phyloP scores from a whole-genome alignment of 805 yeast genomes.

The Kurtzmaniella cleridarum region DNA sequence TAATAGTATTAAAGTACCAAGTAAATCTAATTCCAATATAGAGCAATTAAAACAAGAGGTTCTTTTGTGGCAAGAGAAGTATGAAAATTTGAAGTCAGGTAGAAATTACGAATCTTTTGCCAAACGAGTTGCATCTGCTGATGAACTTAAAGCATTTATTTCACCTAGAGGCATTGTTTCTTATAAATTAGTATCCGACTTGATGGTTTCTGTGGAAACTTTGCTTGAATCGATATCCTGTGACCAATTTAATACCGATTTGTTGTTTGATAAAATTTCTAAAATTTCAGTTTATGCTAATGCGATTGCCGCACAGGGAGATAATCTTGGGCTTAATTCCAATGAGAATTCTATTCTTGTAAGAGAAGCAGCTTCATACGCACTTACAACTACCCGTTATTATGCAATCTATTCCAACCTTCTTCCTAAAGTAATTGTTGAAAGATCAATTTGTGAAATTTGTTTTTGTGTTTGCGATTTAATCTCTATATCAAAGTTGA shows the following conservation, averaged over 20 bases:
- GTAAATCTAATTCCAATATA: slow-evolving; percentile 5
- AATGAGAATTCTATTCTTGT: slow-evolving; percentile 43
- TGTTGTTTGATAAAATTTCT: slow-evolving; percentile 49
- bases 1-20: slow-evolving; percentile 16
- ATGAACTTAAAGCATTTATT: slow-evolving; percentile 23
- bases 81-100: slow-evolving; percentile 42
- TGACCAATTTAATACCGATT: slow-evolving; percentile 24
- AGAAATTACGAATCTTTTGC: slow-evolving; percentile 16
- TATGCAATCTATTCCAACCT: slow-evolving; percentile 58
- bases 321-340: slow-evolving; percentile 16
- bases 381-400: slow-evolving; percentile 73
- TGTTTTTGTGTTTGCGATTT: slow-evolving; percentile 61
- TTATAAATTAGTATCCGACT: slow-evolving; percentile 34
- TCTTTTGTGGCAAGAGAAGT: slow-evolving; percentile 46
- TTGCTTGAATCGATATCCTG: slow-evolving; percentile 31
- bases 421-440: slow-evolving; percentile 65
- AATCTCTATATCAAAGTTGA: slow-evolving; percentile 47
- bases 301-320: slow-evolving; percentile 32
- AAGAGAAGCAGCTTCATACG: slow-evolving; percentile 66
- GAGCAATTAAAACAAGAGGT: slow-evolving; percentile 23
- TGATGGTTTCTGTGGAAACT: slow-evolving; percentile 46
- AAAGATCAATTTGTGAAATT: slow-evolving; percentile 72
- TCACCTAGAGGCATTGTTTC: slow-evolving; percentile 44
- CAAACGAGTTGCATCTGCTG: slow-evolving; percentile 12
- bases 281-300: slow-evolving; percentile 43